Evolutionary conservation across 805 yeast genomes (phyloP), one percentile per base, ranked within the genome.

Genomic region (Gaillardinia entomophila): DNA sequence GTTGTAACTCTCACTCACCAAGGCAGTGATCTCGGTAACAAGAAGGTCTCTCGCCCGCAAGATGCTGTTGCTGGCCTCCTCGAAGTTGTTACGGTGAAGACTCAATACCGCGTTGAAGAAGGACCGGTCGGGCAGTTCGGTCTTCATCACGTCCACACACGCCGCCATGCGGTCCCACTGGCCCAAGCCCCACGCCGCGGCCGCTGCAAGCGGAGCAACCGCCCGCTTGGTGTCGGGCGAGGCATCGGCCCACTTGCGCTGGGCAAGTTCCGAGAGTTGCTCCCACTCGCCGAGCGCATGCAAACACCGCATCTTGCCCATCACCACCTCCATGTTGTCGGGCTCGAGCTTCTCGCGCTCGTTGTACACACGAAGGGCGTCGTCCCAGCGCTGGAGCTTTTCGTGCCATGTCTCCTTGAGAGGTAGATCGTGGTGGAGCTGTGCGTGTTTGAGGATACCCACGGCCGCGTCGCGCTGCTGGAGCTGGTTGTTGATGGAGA

Each of bases 231-330:
- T 76, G 12, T 87, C 95, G 18, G 79, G 69, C 1, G 85, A 68
- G 0, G 95, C 74, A 19, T 69, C 65, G 13, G 63, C 67, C 99
- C 99, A 92, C 51, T 85, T 87, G 27, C 78, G 80, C 45, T 79
- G 81, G 0, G 97, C 96, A 34, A 92, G 62, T 38, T 82, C 83
- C 8, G 94, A 80, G 16, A 94, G 66, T 45, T 82, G 83, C 41
- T 90, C 97, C 97, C 98, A 94, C 58, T 92, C 97, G 30, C 98
- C 98, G n/a, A 92, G 66, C 0, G 99, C 99, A 61, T 92, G 97
- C 40, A 90, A 66, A 58, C 97, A 89, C 58, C 97, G 75, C 97
- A 92, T 87, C 51, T 90, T 89, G 63, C 99, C 99, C 89, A 90
- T 80, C 4, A 90, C 83, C 1, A 88, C 81, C 42, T 90, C 97